Conservation (phyloP, 1,284 basidiomycete species). For the Peniophora sp. region DNA sequence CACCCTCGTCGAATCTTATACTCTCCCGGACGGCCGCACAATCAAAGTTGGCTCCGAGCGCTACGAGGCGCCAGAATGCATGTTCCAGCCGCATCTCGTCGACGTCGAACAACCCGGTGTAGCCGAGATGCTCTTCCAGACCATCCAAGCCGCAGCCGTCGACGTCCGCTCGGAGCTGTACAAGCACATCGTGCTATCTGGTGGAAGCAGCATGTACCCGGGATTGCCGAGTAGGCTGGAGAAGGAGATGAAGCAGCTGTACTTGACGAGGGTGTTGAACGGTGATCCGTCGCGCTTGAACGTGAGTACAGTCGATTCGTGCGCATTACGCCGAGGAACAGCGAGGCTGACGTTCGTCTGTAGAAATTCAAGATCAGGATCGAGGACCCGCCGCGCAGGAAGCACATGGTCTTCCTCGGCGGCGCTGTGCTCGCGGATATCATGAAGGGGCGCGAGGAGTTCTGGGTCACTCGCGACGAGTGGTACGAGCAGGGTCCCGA, state of each 20-base stretch:
- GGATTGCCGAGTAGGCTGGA: conserved; percentile 94
- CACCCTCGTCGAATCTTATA: conserved; percentile 92
- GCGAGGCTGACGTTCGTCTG: neutral
- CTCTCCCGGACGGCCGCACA: conserved; percentile 90
- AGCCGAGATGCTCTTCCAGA: conserved; percentile 97
- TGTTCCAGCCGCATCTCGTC: conserved; percentile 99
- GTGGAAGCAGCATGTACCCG: conserved; percentile 98
- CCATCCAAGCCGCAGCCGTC: conserved; percentile 88
- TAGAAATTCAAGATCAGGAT: conserved; percentile 99
- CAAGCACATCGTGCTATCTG: conserved; percentile 97
- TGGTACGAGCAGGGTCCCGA: conserved; percentile 84
- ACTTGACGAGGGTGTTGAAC: conserved; percentile 82
- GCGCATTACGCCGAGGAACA: neutral
- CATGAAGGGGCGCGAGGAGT: conserved; percentile 92
- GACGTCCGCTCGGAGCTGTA: conserved; percentile 91
- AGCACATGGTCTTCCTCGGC: conserved; percentile 99
- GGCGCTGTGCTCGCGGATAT: conserved; percentile 96
- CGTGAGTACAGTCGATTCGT: conserved; percentile 45
- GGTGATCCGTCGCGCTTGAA: conserved; percentile 84
- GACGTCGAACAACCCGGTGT: conserved; percentile 97
- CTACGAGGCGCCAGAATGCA: conserved; percentile 99
- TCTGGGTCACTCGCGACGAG: conserved; percentile 91
- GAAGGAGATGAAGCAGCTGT: conserved; percentile 99
- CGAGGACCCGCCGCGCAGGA: conserved; percentile 95
- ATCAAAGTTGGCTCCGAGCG: conserved; percentile 99